Base-by-base conservation (phyloP, 2,329 filamentous ascomycete genomes). In the Phyllosticta capitalensis region DNA sequence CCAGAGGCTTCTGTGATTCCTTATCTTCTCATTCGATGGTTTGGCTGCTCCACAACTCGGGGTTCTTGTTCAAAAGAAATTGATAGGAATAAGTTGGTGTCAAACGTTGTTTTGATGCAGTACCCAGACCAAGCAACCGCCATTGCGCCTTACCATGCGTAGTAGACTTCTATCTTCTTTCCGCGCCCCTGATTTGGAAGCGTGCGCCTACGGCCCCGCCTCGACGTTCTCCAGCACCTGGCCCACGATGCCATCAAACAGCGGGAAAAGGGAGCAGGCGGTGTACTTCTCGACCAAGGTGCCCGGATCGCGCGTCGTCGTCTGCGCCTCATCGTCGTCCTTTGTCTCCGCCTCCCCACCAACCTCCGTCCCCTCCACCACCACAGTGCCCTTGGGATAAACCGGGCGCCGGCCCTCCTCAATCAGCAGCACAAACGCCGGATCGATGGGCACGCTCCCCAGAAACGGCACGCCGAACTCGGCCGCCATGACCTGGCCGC, bases 371-470 rank as follows among this genome's bases (percentile, higher is more conserved):
- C 33, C 53, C 10, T 21, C 26, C 4, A 53, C 45, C n/a, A 60
- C 38, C 26, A 70, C 56, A 1, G 87, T 90, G 1, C 88, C 88
- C 60, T 81, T 76, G 0, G 88, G 88, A 69, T 92, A 91, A 17
- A 77, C 76, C 14, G 88, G 89, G 63, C 74, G 68, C 79, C 82
- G 75, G 6, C 78, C 79, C 61, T 89, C 90, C 72, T 97, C 92
- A 50, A 99, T 84, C 68, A 99, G 74, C 65, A 87, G 82, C 53
- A 94, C 88, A 71, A 97, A 96, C 67, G 92, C 89, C 20, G 91
- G 89, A 75, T 99, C 94, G 68, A 99, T 91, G 1, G 94, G 94
- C 45, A 97, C 85, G 26, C 84, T 85, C 2, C 92, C 94, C 57
- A 97, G 74, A 67, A 96, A 97, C 17, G 82, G 83, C 38, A 97